Evolutionary conservation across 2,329 filamentous ascomycete species (phyloP).

Genomic region (Penicillium polonicum): DNA sequence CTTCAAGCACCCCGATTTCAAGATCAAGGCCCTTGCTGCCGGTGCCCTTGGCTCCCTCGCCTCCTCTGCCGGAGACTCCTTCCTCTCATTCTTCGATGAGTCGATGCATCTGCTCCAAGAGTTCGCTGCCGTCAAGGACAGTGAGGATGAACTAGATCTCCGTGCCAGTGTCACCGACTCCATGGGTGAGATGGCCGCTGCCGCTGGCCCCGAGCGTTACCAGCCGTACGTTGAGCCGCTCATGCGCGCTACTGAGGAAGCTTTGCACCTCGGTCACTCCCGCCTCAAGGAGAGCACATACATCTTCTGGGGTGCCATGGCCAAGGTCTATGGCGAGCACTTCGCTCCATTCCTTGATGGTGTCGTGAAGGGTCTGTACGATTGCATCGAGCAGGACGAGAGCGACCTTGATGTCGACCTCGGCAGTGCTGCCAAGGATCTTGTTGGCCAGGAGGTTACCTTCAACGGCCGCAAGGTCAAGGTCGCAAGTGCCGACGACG

Average conservation of each 20-base stretch:
- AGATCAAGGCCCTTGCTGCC: constrained; percentile 85
- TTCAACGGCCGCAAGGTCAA: constrained; percentile 83
- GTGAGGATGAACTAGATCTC: constrained; percentile 84
- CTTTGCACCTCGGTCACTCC: constrained; percentile 81
- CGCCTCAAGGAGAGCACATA: constrained; percentile 94
- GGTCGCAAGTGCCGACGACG: constrained; percentile 63
- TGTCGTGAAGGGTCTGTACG: constrained; percentile 61
- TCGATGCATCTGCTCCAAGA: constrained; percentile 86
- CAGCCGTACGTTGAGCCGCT: constrained; percentile 86
- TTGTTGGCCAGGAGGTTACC: constrained; percentile 72
- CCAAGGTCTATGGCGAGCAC: constrained; percentile 82
- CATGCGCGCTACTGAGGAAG: constrained; percentile 91
- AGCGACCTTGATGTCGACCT: constrained; percentile 74
- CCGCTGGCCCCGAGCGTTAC: constrained; percentile 82
- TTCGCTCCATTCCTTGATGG: constrained; percentile 49
- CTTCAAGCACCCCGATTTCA: constrained; percentile 79
- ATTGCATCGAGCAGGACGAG: constrained; percentile 86
- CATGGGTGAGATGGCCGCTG: constrained; percentile 86
- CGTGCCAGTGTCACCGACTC: constrained; percentile 88
- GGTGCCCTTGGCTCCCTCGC: constrained; percentile 90
- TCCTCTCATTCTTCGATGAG: constrained; percentile 86
- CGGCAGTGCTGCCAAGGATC: constrained; percentile 69
- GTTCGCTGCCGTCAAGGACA: constrained; percentile 83
- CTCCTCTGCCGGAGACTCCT: constrained; percentile 75
- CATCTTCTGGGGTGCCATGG: constrained; percentile 91